Evolutionary conservation across 2,329 filamentous ascomycete genomes (phyloP), one percentile per base, ranked within the genome.

Genomic region (Arachnomyces sp.): DNA sequence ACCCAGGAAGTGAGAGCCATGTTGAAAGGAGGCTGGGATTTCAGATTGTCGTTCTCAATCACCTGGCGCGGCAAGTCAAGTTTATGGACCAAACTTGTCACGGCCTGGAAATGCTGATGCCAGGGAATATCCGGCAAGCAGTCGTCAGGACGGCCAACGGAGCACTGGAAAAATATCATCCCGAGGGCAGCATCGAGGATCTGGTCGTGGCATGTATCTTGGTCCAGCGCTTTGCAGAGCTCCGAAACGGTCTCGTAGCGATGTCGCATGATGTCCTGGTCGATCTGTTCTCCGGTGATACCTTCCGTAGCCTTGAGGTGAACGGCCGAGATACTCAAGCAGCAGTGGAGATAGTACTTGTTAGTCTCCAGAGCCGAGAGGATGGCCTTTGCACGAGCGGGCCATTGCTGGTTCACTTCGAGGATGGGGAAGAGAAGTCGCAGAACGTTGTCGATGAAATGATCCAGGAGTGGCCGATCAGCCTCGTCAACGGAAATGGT

Each of bases 91-190:
- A 96, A 74, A 52, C 81, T 88, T 51, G 84, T 83, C 14, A 84
- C 90, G 3, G 89, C 89, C 61, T 93, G 84, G 69, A 96, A 95
- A 69, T 98, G 92, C 61, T 94, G 86, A 68, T 90, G 86, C 92
- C 92, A 98, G 15, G 89, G 82, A 52, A 96, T 94, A 59, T 96
- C 89, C 12, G 86, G 84, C 16, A 95, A 78, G 34, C 77, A 77
- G 58, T 95, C 87, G 53, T 92, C 84, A 28, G 84, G 80, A 53
- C 86, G 79, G 39, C 90, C 90, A 48, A 96, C 90, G 17, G 86
- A 83, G 67, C 85, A 92, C 60, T 95, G 87, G 70, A 94, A 90
- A 68, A 93, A 89, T 62, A 94, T 93, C 75, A 95, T 86, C 42
- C 84, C 86, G n/a, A 95, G 75, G 1, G 87, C 86, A 2, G 87